phyloP scores from a whole-genome alignment of 129 eudicot species.

The Deinandra increscens region DNA sequence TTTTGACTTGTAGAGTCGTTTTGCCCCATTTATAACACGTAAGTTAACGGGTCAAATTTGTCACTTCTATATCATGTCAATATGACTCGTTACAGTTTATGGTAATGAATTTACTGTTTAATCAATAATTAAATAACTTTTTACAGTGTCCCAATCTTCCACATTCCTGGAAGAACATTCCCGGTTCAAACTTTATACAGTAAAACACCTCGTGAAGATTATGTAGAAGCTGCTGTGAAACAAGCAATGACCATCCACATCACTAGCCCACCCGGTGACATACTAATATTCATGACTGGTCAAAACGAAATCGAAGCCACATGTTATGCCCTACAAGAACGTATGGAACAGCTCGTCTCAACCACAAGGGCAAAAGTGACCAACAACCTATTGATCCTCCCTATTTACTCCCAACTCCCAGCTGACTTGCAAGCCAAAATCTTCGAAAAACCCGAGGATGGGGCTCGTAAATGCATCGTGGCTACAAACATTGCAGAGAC shows the following conservation, averaged over 20 bases:
- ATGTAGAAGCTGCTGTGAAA: conserved; percentile 70
- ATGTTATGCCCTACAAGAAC: conserved; percentile 58
- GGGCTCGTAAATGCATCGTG: conserved; percentile 69
- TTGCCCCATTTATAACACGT: not conserved
- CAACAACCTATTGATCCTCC: conserved; percentile 57
- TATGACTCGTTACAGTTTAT: not conserved
- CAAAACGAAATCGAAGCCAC: conserved; percentile 68
- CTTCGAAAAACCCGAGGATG: conserved; percentile 58
- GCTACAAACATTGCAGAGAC: conserved; percentile 78
- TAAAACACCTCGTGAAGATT: conserved; percentile 72
- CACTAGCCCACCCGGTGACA: conserved; percentile 64
- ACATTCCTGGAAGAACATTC: conserved; percentile 75
- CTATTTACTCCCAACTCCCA: conserved; percentile 69
- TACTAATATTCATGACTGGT: conserved; percentile 72
- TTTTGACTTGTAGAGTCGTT: not conserved
- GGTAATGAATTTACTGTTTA: not conserved
- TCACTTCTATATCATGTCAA: not conserved
- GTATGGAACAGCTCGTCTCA: conserved; percentile 60
- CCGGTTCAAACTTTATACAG: conserved; percentile 59
- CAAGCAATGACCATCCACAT: conserved; percentile 81
- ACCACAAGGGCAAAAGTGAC: conserved; percentile 55
- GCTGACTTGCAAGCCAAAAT: conserved; percentile 68
- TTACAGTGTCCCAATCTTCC: conserved; percentile 65
- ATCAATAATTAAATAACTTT: not conserved
- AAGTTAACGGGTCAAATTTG: not conserved